Percentiles rank a stretch among this genome's conserved stretches.
phyloP scores from a whole-genome alignment of 2,329 filamentous ascomycete species.

The Magnaporthiopsis poae region DNA sequence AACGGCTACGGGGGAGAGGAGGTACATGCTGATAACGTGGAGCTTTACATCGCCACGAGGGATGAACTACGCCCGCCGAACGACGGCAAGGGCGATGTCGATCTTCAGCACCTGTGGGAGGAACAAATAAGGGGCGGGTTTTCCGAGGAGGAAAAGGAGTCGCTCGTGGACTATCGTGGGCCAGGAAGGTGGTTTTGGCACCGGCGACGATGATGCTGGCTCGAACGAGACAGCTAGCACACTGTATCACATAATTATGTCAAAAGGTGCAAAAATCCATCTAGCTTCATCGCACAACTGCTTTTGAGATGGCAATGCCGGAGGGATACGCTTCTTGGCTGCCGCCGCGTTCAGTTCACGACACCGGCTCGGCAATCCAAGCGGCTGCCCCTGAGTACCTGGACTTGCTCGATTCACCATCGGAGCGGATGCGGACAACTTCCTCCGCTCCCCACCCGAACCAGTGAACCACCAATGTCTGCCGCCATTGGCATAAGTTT shows the following conservation, averaged over 20 bases:
- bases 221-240: background rate
- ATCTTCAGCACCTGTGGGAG: background rate
- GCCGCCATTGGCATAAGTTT: too few species aligned
- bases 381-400: too few species aligned
- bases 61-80: background rate
- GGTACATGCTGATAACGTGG: background rate
- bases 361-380: too few species aligned
- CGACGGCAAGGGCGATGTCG: background rate
- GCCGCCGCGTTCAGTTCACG: too few species aligned
- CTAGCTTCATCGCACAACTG: too few species aligned
- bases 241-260: background rate
- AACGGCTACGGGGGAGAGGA: background rate
- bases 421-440: too few species aligned
- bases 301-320: background rate
- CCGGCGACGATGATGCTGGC: background rate
- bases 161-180: background rate
- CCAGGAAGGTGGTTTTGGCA: background rate
- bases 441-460: too few species aligned
- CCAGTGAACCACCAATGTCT: too few species aligned
- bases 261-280: background rate
- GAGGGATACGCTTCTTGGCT: too few species aligned
- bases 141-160: background rate
- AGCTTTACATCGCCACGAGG: background rate
- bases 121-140: background rate
- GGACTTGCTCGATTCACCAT: background rate